Base-by-base conservation (phyloP, 2,329 filamentous ascomycete genomes). In the Fusarium hostae region DNA sequence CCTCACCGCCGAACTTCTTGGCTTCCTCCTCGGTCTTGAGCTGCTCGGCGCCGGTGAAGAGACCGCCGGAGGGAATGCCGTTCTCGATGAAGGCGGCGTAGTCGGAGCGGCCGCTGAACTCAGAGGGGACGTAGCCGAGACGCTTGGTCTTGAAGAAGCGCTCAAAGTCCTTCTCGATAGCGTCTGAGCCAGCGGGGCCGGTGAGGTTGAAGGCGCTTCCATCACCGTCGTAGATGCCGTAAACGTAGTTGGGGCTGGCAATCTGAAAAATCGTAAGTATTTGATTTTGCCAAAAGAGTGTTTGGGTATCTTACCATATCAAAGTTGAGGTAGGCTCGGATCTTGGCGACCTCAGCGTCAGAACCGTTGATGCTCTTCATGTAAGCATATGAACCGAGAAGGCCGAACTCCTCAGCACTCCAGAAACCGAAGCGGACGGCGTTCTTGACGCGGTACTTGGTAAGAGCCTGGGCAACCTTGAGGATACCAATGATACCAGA, bases 1-100 rank as follows among this genome's bases (percentile, higher is more conserved):
- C 89, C 71, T 85, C 80, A 24, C 91, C 91, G 15, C 91, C 90
- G 70, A 91, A 92, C 75, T 88, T 79, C 39, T 81, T 82, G 0
- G 83, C 87, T 76, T 92, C 87, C 43, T 86, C 85, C 37, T 83
- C 82, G 0, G 89, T 91, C 85, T 91, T 92, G 78, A 89, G 78
- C 9, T 82, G 86, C 78, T 92, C 90, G 5, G 90, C 90, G 15
- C 90, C 90, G 12, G 91, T 92, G 75, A 91, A 91, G 63, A 93
- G 84, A 16, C 91, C 91, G 30, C 91, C 91, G 1, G 88, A 86
- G 4, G 91, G 89, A 64, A 92, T 90, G 13, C 89, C 89, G 71
- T 86, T 87, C 75, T 87, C 85, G 68, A 92, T 88, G 82, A 93
- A 92, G 5, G 86, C 88, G 41, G 87, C 89, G 75, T 93, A 92